Conservation (phyloP, 257 asterid genomes). For the Craterostigma plantagineum region DNA sequence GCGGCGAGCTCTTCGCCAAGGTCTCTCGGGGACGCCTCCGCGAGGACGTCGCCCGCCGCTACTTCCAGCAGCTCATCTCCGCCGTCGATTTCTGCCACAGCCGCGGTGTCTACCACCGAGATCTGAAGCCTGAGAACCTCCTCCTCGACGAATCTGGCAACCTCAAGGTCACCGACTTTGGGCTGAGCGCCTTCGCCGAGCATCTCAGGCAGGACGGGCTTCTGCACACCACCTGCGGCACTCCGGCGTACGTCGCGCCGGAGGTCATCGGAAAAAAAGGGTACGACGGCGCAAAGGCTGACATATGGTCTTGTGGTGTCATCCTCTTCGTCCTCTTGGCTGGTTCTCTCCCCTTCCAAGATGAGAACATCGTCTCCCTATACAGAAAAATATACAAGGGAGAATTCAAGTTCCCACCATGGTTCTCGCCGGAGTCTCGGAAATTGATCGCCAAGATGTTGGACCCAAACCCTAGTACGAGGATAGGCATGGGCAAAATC, state of each 20-base stretch:
- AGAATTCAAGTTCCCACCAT: conserved; percentile 60
- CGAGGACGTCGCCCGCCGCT: conserved; percentile 35
- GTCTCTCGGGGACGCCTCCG: conserved; percentile 27
- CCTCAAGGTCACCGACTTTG: conserved; percentile 53
- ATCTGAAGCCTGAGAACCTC: conserved; percentile 51
- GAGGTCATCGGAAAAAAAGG: conserved; percentile 56
- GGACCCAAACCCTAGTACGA: conserved; percentile 35
- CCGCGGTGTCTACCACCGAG: conserved; percentile 55
- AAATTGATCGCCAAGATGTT: conserved; percentile 33
- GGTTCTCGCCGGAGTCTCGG: conserved; percentile 45
- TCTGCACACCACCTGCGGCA: conserved; percentile 60
- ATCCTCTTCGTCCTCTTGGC: conserved; percentile 41
- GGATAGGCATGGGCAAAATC: conserved; percentile 36
- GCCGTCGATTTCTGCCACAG: conserved; percentile 64
- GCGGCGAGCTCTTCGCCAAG: conserved; percentile 49
- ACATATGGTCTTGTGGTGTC: conserved; percentile 67
- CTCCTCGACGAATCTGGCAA: conserved; percentile 43
- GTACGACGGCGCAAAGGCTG: conserved; percentile 46
- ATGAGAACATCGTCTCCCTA: conserved; percentile 38
- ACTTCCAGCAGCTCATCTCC: conserved; percentile 55
- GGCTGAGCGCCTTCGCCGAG: conserved; percentile 42
- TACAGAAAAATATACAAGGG: conserved; percentile 39
- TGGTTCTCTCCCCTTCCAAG: conserved; percentile 48
- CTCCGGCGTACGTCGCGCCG: conserved; percentile 63
- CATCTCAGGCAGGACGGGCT: conserved; percentile 48